phyloP scores from a whole-genome alignment of 2,329 filamentous ascomycete genomes.

The Ustulina deusta region DNA sequence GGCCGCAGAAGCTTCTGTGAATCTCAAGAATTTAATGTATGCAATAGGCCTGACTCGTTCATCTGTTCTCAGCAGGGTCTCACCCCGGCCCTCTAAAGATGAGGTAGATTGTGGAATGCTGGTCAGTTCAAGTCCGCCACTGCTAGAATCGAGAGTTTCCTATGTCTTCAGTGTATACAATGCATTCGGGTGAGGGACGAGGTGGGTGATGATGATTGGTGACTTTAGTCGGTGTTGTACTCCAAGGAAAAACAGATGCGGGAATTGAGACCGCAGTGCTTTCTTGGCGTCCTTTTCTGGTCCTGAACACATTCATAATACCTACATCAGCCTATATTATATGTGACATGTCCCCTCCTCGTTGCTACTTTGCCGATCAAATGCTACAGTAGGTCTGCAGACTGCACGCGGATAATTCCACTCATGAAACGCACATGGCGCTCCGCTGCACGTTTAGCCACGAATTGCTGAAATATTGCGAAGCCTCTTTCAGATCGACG shows the following conservation, averaged over 20 bases:
- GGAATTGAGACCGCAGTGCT: neutral
- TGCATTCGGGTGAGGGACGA: too few relatives aligned
- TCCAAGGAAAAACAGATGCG: neutral
- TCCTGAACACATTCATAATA: neutral
- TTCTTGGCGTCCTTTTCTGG: neutral
- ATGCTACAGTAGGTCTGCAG: neutral
- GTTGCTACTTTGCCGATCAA: neutral
- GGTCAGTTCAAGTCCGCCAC: neutral
- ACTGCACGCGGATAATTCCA: conserved; percentile 5
- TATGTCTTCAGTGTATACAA: neutral
- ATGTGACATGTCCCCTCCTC: conserved; percentile 11
- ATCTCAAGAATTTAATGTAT: neutral
- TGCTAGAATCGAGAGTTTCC: neutral
- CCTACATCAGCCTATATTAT: conserved; percentile 29
- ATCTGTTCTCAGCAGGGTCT: neutral
- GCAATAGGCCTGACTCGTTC: neutral
- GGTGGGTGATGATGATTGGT: too few relatives aligned
- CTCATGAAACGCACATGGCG: conserved; percentile 7
- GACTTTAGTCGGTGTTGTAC: too few relatives aligned
- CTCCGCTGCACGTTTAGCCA: neutral
- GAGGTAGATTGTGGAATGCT: neutral
- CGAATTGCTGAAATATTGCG: conserved; percentile 5
- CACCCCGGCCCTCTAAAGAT: neutral
- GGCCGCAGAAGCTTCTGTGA: neutral
- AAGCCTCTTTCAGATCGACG: neutral